Conservation (phyloP, 179 eudicot genomes). For the Silene noctiflora region DNA sequence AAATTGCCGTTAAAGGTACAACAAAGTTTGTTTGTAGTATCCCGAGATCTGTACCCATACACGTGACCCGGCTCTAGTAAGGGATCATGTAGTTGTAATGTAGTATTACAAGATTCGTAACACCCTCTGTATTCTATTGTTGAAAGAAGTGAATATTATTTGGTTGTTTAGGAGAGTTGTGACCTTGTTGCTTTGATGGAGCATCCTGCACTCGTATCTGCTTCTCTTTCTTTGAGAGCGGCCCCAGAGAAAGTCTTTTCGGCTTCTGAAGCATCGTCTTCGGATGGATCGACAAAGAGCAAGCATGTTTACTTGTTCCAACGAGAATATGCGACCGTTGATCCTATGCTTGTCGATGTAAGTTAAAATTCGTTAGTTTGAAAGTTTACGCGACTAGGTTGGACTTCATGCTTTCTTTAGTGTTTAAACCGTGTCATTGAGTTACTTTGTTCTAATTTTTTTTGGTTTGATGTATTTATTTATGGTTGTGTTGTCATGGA, state of each 20-base stretch:
- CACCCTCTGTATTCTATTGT: not conserved
- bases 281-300: constrained; percentile 32
- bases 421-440: not conserved
- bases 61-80: not conserved
- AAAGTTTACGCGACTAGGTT: not conserved
- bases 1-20: not conserved
- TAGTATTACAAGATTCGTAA: not conserved
- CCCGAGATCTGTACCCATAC: not conserved
- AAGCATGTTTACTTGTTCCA: constrained; percentile 83
- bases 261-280: constrained; percentile 39
- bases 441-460: not conserved
- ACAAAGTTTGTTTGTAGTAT: not conserved
- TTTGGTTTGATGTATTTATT: not conserved
- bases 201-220: constrained; percentile 64
- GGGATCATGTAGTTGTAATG: not conserved
- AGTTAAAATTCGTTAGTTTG: constrained; percentile 24
- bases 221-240: constrained; percentile 55
- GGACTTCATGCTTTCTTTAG: constrained; percentile 3
- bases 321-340: constrained; percentile 89
- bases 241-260: constrained; percentile 52
- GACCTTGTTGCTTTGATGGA: constrained; percentile 57
- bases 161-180: constrained; percentile 43
- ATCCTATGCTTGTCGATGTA: constrained; percentile 83
- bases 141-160: not conserved
- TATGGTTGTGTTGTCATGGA: not conserved